phyloP scores from a whole-genome alignment of 2,329 filamentous ascomycete genomes.

The Microdochium bolleyi region DNA sequence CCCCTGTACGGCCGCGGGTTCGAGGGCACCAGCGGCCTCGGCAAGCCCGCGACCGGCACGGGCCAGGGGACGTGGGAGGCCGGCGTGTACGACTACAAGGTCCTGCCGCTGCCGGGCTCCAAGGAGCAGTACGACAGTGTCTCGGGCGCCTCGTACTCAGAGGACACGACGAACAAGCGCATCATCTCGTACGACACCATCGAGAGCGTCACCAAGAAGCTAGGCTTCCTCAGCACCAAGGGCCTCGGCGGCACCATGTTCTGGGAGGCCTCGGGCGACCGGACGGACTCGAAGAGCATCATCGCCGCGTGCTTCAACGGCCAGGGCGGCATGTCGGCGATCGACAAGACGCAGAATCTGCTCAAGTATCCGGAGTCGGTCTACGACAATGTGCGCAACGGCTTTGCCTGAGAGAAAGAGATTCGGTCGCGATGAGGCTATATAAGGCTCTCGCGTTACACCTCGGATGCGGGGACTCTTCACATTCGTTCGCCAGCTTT shows the following conservation, averaged over 20 bases:
- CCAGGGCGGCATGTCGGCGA: conserved; percentile 28
- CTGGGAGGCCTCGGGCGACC: conserved; percentile 73
- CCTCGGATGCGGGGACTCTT: too few relatives aligned
- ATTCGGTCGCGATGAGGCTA: too few relatives aligned
- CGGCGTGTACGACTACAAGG: conserved; percentile 78
- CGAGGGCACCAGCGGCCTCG: conserved; percentile 53
- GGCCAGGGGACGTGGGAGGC: conserved; percentile 65
- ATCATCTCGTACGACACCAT: conserved; percentile 69
- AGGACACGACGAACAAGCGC: conserved; percentile 48
- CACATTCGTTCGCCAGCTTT: too few relatives aligned
- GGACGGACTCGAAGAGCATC: conserved; percentile 49
- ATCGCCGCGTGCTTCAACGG: conserved; percentile 37
- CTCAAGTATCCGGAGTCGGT: conserved; percentile 37
- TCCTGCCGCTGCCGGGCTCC: conserved; percentile 54
- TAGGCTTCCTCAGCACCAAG: conserved; percentile 51
- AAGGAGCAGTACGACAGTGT: conserved; percentile 47
- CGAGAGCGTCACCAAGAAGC: conserved; percentile 52
- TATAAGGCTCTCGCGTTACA: too few relatives aligned
- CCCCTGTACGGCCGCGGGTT: conserved; percentile 75
- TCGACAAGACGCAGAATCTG: conserved; percentile 40
- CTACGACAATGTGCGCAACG: conserved; percentile 16
- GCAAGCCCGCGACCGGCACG: conserved; percentile 52
- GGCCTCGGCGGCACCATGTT: conserved; percentile 74
- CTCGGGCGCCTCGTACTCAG: conserved; percentile 61
- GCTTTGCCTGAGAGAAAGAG: background rate